Evolutionary conservation across 2,329 filamentous ascomycete genomes (phyloP).

Genomic region (Colletotrichum magnum): DNA sequence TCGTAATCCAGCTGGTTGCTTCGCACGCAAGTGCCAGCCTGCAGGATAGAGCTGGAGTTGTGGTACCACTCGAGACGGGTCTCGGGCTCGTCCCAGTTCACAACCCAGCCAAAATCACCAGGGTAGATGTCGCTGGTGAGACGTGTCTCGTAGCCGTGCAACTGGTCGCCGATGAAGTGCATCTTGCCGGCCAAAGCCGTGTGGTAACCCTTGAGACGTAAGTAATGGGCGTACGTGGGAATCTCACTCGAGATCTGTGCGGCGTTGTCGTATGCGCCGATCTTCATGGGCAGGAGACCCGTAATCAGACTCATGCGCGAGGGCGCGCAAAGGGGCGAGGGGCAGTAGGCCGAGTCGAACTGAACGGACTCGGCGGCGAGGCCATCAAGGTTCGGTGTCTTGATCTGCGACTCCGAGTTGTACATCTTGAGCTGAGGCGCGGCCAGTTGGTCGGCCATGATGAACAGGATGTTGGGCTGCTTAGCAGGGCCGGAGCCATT

Average conservation of each 20-base stretch:
- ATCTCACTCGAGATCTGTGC: conserved; percentile 86
- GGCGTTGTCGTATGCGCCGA: conserved; percentile 93
- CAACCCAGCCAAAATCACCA: conserved; percentile 93
- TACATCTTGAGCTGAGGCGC: conserved; percentile 94
- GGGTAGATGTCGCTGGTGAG: conserved; percentile 97
- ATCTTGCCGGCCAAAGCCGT: conserved; percentile 95
- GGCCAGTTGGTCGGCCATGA: conserved; percentile 97
- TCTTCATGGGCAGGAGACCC: conserved; percentile 90
- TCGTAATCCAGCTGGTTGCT: conserved; percentile 98
- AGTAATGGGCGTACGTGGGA: conserved; percentile 93
- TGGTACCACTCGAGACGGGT: conserved; percentile 94
- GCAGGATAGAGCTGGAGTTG: conserved; percentile 93
- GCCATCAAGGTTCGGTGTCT: conserved; percentile 89
- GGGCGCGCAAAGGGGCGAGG: conserved; percentile 91
- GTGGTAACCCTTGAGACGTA: conserved; percentile 88
- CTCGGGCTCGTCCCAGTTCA: conserved; percentile 94
- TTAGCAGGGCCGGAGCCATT: conserved; percentile 45
- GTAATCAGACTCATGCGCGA: conserved; percentile 96
- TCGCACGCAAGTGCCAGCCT: conserved; percentile 88
- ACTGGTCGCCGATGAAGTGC: conserved; percentile 96
- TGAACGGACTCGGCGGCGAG: conserved; percentile 87
- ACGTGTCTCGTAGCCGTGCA: conserved; percentile 93
- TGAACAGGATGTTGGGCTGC: conserved; percentile 73
- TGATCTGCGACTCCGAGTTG: conserved; percentile 89
- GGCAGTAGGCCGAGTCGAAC: conserved; percentile 95